A percentile compares a stretch with the other conserved stretches of the same genome.
These are phyloP conservation scores for Lenzites betulinus DNA, from an alignment of 768 basidiomycete genomes.

Conservation along the genomic window DNA sequence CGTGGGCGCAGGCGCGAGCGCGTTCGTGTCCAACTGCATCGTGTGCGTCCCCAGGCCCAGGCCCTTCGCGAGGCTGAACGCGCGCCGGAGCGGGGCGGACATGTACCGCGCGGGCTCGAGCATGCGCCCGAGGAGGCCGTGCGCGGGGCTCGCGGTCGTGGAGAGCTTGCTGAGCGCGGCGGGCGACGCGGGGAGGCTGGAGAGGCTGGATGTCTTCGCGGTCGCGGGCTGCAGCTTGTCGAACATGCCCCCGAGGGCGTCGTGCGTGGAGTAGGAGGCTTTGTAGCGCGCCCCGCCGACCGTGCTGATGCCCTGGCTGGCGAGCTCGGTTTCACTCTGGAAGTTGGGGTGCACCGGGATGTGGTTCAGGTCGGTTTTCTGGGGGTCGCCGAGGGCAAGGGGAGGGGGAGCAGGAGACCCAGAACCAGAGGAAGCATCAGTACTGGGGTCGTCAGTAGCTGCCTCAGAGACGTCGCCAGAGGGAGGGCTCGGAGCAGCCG, in stretches of 20 bases:
- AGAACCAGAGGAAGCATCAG: not conserved
- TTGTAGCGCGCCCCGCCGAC: constrained; percentile 7
- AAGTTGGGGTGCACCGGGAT: not conserved
- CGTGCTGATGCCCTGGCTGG: not conserved
- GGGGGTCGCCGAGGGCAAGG: not conserved
- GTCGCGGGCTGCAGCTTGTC: not conserved
- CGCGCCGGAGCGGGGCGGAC: not conserved
- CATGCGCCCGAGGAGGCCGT: constrained; percentile 8
- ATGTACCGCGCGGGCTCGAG: constrained; percentile 8
- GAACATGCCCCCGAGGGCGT: not conserved
- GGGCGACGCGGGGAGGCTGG: constrained; percentile 3
- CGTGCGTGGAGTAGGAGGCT: not conserved
- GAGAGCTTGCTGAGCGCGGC: not conserved
- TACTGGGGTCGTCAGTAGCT: too few species aligned
- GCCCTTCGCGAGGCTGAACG: not conserved
- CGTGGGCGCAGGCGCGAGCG: constrained; percentile 3
- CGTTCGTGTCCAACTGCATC: constrained; percentile 6
- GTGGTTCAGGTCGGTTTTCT: not conserved
- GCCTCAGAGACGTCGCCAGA: not conserved
- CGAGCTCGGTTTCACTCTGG: not conserved
- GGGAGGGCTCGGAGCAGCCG: not conserved
- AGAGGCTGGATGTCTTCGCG: not conserved
- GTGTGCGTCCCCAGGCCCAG: constrained; percentile 7
- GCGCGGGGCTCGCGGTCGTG: not conserved
- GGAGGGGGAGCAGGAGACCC: not conserved